Evolutionary conservation across 2,329 filamentous ascomycete genomes (phyloP).

Genomic region (Colletotrichum kahawae): DNA sequence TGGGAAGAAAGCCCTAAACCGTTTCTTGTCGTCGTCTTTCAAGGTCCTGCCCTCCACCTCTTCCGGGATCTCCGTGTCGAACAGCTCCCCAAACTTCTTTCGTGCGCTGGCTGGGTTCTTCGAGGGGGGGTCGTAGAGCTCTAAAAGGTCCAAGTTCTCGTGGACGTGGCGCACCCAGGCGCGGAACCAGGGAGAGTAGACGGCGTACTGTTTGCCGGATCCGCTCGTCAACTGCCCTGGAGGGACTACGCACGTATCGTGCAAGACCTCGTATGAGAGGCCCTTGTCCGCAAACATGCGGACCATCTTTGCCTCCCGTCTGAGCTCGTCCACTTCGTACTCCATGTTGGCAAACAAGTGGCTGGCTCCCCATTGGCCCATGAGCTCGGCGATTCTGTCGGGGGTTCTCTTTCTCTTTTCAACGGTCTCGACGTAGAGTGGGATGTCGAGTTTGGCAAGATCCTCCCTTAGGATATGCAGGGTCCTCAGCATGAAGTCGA

Average conservation of each 20-base stretch:
- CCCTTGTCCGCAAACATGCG: conserved; percentile 64
- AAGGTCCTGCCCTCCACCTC: conserved; percentile 69
- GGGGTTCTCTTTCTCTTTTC: conserved; percentile 68
- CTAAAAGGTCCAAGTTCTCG: conserved; percentile 69
- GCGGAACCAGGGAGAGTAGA: conserved; percentile 84
- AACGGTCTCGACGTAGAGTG: conserved; percentile 76
- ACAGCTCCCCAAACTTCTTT: conserved; percentile 58
- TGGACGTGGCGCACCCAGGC: conserved; percentile 78
- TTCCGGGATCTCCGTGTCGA: conserved; percentile 63
- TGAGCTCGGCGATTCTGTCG: conserved; percentile 65
- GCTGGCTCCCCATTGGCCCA: conserved; percentile 73
- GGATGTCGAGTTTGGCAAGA: conserved; percentile 74
- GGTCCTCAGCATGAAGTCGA: conserved; percentile 82
- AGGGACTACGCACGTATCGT: conserved; percentile 83
- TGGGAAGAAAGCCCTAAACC: conserved; percentile 69
- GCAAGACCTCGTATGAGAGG: conserved; percentile 72
- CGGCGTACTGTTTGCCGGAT: conserved; percentile 78
- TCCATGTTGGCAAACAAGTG: conserved; percentile 86
- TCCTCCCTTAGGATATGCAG: conserved; percentile 69
- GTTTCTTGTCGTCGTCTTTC: conserved; percentile 60
- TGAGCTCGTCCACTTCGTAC: conserved; percentile 89
- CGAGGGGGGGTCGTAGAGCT: conserved; percentile 57
- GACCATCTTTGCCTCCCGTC: conserved; percentile 74
- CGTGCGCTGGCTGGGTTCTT: conserved; percentile 38
- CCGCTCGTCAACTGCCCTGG: conserved; percentile 73